Percentiles rank a stretch among this genome's conserved stretches.
phyloP scores from a whole-genome alignment of 768 basidiomycete genomes.

The Trametes maxima region DNA sequence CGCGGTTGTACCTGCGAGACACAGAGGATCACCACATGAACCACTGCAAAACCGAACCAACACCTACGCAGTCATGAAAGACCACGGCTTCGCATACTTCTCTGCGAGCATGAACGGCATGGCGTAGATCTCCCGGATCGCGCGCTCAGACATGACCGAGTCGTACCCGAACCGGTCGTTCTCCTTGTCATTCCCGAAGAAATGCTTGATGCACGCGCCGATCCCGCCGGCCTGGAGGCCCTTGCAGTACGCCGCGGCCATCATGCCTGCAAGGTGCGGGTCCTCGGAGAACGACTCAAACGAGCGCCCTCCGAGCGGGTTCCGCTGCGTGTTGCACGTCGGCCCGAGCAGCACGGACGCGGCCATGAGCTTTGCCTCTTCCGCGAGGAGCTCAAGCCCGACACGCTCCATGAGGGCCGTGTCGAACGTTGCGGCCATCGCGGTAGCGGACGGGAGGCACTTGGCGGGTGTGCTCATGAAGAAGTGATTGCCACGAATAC shows the following conservation, averaged over 20 bases:
- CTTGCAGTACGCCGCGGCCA: slow-evolving; percentile 73
- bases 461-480: slow-evolving; percentile 83
- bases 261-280: slow-evolving; percentile 68
- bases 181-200: slow-evolving; percentile 83
- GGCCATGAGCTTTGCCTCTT: slow-evolving; percentile 70
- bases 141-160: slow-evolving; percentile 50
- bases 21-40: background rate
- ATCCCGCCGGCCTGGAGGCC: slow-evolving; percentile 80
- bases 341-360: slow-evolving; percentile 67
- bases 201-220: slow-evolving; percentile 80
- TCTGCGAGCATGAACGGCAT: slow-evolving; percentile 64
- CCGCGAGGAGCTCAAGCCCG: slow-evolving; percentile 65
- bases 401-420: slow-evolving; percentile 61
- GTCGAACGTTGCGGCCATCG: slow-evolving; percentile 77
- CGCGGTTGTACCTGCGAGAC: slow-evolving; percentile 60
- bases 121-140: slow-evolving; percentile 60
- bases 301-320: slow-evolving; percentile 59
- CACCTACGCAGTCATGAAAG: slow-evolving; percentile 63
- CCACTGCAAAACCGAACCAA: background rate
- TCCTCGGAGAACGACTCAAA: slow-evolving; percentile 81
- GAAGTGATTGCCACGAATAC: slow-evolving; percentile 72
- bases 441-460: slow-evolving; percentile 75
- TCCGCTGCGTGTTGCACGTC: slow-evolving; percentile 76
- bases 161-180: slow-evolving; percentile 69
- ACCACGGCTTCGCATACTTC: slow-evolving; percentile 55